These are phyloP conservation scores for Ensete ventricosum DNA, from an alignment of 176 grass and related monocot species.

Conservation along the genomic window DNA sequence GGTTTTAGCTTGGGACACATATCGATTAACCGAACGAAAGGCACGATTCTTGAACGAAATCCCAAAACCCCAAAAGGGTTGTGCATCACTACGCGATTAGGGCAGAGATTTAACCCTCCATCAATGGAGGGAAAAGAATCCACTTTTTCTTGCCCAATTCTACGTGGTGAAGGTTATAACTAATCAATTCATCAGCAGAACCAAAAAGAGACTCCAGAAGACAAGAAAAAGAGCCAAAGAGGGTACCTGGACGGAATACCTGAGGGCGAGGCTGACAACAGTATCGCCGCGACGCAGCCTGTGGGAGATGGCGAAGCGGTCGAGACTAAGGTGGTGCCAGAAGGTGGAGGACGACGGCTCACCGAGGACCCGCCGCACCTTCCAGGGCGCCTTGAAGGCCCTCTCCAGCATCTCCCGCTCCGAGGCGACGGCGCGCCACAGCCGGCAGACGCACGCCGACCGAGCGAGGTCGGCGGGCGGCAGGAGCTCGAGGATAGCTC, in stretches of 20 bases:
- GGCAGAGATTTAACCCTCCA: neutral
- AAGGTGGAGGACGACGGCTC: conserved; percentile 54
- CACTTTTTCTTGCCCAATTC: neutral
- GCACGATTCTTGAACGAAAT: neutral
- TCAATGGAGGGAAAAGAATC: no score
- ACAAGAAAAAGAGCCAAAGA: neutral
- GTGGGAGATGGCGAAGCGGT: conserved; percentile 72
- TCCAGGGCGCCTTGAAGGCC: conserved; percentile 63
- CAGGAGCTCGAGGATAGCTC: conserved; percentile 51
- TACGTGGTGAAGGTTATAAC: neutral
- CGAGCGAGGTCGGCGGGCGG: conserved; percentile 54
- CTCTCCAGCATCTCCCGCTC: conserved; percentile 55
- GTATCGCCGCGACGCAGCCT: conserved; percentile 52
- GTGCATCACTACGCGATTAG: neutral
- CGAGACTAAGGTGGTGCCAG: conserved; percentile 52
- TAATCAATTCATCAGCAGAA: neutral
- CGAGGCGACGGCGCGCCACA: conserved; percentile 56
- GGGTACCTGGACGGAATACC: conserved; percentile 72
- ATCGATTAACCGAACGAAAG: no score
- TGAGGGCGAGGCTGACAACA: conserved; percentile 63
- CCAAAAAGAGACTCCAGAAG: neutral
- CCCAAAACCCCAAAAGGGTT: neutral
- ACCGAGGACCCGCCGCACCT: conserved; percentile 49
- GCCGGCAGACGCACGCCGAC: conserved; percentile 74
- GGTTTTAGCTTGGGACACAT: no score